Evolutionary conservation across 225 moss, liverwort and hornwort genomes (phyloP).

Genomic region (Anthoceros angustus): DNA sequence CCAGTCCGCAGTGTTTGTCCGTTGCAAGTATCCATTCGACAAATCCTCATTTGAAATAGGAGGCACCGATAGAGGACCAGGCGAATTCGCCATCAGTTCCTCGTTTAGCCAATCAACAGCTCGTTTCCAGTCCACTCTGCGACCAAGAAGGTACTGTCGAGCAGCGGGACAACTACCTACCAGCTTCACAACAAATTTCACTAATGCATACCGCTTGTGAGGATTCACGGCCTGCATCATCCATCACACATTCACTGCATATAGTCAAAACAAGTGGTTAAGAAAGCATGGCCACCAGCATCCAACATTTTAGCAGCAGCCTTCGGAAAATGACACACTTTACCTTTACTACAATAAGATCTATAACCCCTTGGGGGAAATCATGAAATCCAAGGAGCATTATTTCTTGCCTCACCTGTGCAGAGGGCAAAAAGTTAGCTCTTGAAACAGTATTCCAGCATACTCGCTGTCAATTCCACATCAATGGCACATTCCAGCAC

Average conservation of each 20-base stretch:
- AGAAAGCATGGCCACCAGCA: background rate
- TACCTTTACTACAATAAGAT: background rate
- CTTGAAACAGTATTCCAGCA: no score
- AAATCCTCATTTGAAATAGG: background rate
- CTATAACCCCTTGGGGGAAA: background rate
- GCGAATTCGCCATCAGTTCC: background rate
- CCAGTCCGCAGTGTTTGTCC: background rate
- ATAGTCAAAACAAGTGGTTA: background rate
- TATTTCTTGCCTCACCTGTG: background rate
- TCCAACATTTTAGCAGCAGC: background rate
- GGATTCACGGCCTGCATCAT: background rate
- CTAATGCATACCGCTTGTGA: background rate
- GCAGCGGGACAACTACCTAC: background rate
- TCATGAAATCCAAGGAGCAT: background rate
- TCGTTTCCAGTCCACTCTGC: background rate
- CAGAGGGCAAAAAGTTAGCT: background rate
- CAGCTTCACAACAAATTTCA: background rate
- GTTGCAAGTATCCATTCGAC: background rate
- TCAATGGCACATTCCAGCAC: background rate
- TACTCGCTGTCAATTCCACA: no score
- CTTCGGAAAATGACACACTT: background rate
- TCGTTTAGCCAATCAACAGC: background rate
- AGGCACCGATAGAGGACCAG: background rate
- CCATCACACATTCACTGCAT: background rate
- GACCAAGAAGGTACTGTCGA: background rate